Evolutionary conservation across 345 rosid species (phyloP), one percentile per base, ranked within the genome.

Genomic region (Salix brachista): DNA sequence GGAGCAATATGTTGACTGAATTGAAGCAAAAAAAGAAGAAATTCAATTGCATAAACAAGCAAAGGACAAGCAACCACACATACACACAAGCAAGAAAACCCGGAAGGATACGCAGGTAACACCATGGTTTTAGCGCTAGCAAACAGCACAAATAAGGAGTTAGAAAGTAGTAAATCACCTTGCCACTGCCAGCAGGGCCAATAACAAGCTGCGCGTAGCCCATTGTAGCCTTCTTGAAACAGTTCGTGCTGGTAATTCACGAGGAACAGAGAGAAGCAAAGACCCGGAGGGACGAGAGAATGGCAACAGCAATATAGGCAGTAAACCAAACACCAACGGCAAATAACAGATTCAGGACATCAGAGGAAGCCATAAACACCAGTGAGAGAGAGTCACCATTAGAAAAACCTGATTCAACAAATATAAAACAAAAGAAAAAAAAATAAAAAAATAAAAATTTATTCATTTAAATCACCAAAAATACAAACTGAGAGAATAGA

Each of bases 1-100:
- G 70, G 94, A 90, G 79, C 98, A 93, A 83, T 95, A 95, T 74
- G 98, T 95, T 14, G 96, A 95, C 99, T 95, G 88, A 71, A 54
- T 11, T 13, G 28, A 28, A 23, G 67, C 14, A 72, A 8, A 46
- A 18, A 25, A 16, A 44, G 23, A 60, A 21, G 44, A 32, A 32
- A 32, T 41, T 16, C 42, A 52, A 36, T 17, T 11, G 13, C 21
- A 74, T 8, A 76, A 76, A 28, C 56, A 76, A 62, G 48, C 56
- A 21, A 5, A 50, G 44, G 19, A 21, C 23, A 14, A 25, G 61
- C 48, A 32, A 19, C 4, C 21, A 16, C 10, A 8, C 13, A 19
- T 30, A 13, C 41, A 7, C 60, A 32, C 37, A 34, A 61, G 56
- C 1, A 44, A 54, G 17, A 12, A 23, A 77, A 14, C 12, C 6